Evolutionary conservation across 2,329 filamentous ascomycete species (phyloP), one percentile per base, ranked within the genome.

Genomic region (Geosmithia putterillii): DNA sequence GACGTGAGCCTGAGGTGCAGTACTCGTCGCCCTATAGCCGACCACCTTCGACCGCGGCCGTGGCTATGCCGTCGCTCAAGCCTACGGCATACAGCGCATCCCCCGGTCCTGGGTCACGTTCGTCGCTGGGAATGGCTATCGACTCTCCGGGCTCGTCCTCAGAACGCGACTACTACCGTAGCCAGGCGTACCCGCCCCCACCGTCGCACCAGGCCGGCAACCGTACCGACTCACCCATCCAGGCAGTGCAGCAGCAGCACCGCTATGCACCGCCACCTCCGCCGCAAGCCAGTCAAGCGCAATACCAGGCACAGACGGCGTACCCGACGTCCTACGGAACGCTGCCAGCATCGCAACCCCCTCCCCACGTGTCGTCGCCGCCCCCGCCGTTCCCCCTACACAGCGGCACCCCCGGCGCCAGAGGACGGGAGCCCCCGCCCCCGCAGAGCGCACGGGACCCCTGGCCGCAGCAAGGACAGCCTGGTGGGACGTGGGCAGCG

Each of bases 11-110:
- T 10, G 72, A 74, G 37, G 28, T 32, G 28, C 56, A 67, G 20
- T 76, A 73, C 44, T 60, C 65, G 20, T 42, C 41, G 23, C 57
- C 65, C 0, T 78, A 73, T 45, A 21, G 25, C 8, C 66, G 59
- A 34, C 42, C 53, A 22, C 48, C 56, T 10, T 48, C 54, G 7
- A 50, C 51, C 14, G 66, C 48, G 55, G 61, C 54, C 50, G 66
- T 71, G 3, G 66, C 60, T 7, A 76, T 79, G 60, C 72, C 74
- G 17, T 61, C 73, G 4, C 59, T 78, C 42, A 78, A 78, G 55
- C 72, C 74, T 4, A 62, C 66, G 17, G 28, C 28, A 4, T 69
- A 67, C 41, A 61, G 63, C 7, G 65, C 69, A 38, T 76, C 74
- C 4, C 71, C 74, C 7, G 69, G 72, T 46, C 50, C 68, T 46